phyloP scores from a whole-genome alignment of 306 rosid species.

The Pyrus communis region DNA sequence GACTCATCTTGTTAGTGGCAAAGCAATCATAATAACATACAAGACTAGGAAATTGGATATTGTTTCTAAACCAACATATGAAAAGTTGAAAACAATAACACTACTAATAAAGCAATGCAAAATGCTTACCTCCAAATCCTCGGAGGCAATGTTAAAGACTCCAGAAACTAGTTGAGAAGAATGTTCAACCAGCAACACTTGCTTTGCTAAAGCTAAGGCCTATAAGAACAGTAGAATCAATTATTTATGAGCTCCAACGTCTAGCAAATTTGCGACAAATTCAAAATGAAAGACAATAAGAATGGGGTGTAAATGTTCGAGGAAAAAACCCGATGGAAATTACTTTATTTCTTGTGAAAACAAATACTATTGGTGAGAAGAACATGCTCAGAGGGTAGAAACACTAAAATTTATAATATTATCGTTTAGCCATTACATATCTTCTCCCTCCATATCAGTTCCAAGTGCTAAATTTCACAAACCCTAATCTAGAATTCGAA shows the following conservation, averaged over 20 bases:
- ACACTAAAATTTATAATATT: no score
- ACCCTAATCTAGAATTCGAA: no score
- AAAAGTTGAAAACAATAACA: neutral
- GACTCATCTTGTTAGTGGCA: neutral
- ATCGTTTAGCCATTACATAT: no score
- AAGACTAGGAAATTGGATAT: neutral
- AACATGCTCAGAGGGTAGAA: neutral
- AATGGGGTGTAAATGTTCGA: neutral
- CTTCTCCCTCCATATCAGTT: no score
- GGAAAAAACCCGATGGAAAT: no score
- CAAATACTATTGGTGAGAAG: neutral
- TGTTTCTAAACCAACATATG: neutral
- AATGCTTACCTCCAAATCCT: slow-evolving; percentile 47
- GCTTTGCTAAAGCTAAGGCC: slow-evolving; percentile 73
- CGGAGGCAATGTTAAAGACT: slow-evolving; percentile 44
- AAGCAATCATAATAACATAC: neutral
- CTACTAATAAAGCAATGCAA: neutral
- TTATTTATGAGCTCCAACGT: neutral
- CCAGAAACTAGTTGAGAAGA: slow-evolving; percentile 34
- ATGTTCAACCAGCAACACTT: slow-evolving; percentile 43
- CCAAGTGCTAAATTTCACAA: no score
- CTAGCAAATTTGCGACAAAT: neutral
- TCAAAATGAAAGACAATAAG: neutral
- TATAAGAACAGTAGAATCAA: neutral
- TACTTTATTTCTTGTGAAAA: no score